Evolutionary conservation across 2,329 filamentous ascomycete genomes (phyloP), one percentile per base, ranked within the genome.

Genomic region (Pleomassaria siparia): DNA sequence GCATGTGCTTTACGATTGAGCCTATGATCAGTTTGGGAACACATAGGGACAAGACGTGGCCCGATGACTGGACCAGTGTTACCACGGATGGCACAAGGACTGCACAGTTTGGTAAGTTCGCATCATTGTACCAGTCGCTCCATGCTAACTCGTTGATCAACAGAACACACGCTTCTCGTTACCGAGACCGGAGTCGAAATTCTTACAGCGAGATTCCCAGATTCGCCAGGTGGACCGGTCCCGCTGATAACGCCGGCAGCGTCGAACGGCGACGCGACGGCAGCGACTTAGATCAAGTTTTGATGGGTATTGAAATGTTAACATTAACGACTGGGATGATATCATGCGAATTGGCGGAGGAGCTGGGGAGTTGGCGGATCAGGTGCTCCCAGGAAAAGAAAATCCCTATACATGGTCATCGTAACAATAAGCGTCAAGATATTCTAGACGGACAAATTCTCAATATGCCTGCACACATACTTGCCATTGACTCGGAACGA

Each of bases 1-100:
- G 94, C 44, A 96, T 97, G 91, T 96, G 91, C 55, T 99, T 99
- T 65, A 99, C 94, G 0, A 99, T 99, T 52, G 94, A 99, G 75
- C 94, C 94, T 13, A 99, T 99, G 94, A 91, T 99, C 68, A 91
- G 90, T 32, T 72, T 96, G 46, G 94, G 94, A 49, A 91, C 89
- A 51, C 89, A 96, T 72, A 84, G 84, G 54, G 94, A 99, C 67
- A 87, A 94, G 70, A 97, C 91, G 0, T 99, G 94, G 94, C 94
- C 94, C 0, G 94, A 99, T 70, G 90, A 97, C 76, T 99, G 94
- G 94, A 99, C 94, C 1, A 96, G 91, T 72, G 89, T 89, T 4
- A 99, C 94, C 0, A 82, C 86, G 47, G 94, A 99, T 69, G 94
- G 94, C 42, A 88, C 87, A 72, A 79, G 83, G 67, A 96, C 91